Base-by-base conservation (phyloP, 2,329 filamentous ascomycete genomes). In the Fusarium transvaalense region DNA sequence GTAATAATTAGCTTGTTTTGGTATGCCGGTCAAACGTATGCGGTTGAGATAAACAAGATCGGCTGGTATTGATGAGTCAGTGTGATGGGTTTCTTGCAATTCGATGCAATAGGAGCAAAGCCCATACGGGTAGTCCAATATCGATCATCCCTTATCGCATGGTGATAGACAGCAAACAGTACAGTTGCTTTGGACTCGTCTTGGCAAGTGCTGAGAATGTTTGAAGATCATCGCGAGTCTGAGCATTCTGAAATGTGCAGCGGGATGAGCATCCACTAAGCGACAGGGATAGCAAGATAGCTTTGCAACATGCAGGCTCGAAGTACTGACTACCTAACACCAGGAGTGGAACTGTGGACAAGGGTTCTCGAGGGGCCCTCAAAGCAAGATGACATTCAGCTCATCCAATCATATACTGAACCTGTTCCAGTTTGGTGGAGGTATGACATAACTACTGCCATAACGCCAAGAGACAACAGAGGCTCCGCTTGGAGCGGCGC, bases 321-420 rank as follows among this genome's bases (percentile, higher is more conserved):
- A 70, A 68, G 67, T 70, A 71, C 46, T 60, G 27, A 39, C 46
- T 70, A 71, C 71, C 56, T 72, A 54, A 59, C 53, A 61, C 59
- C 39, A 29, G 51, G 43, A 52, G 59, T 69, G 64, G 71, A 55
- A 53, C 67, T 42, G 52, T 31, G 3, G 53, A 69, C 68, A 62
- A 74, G 70, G 71, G 67, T 50, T 52, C 62, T 59, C 53, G 42
- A 67, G 17, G 17, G 68, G 66, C 61, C 56, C 65, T 61, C 57
- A 53, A 73, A 72, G 73, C 68, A 77, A 68, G 72, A 77, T 76
- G 76, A 75, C 76, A 77, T 74, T 68, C 68, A 39, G 60, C 38
- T 41, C 52, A 43, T 25, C 74, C 74, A 76, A 76, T 75, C 64
- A 76, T 55, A 64, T 29, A 53, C 32, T 51, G 41, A 27, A 46